Evolutionary conservation across 345 rosid species (phyloP).

Genomic region (Rhodamnia argentea): DNA sequence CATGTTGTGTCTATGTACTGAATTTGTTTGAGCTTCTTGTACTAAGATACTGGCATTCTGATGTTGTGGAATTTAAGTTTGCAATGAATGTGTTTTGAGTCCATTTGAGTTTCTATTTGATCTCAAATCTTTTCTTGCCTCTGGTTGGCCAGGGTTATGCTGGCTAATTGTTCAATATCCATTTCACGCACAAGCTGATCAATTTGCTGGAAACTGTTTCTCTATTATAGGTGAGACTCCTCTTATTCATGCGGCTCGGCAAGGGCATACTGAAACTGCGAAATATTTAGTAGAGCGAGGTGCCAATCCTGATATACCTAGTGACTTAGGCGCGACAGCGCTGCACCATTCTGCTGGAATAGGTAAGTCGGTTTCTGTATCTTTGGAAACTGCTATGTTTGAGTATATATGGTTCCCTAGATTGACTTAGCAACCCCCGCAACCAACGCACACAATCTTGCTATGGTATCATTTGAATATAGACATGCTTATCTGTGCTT

Average conservation of each 20-base stretch:
- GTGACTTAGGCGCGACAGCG: constrained; percentile 80
- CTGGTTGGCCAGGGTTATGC: background rate
- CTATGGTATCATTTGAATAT: background rate
- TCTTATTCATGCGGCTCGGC: constrained; percentile 86
- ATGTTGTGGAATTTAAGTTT: background rate
- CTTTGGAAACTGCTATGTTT: background rate
- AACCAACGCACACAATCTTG: background rate
- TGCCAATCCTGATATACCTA: constrained; percentile 60
- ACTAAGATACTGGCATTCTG: background rate
- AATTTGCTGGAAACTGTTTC: background rate
- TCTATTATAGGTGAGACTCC: constrained; percentile 74
- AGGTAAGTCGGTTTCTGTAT: constrained; percentile 23
- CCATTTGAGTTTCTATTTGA: background rate
- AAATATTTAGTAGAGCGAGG: constrained; percentile 74
- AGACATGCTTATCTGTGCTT: background rate
- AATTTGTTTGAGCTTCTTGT: background rate
- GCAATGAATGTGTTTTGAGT: background rate
- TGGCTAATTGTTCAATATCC: background rate
- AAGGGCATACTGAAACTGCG: constrained; percentile 66
- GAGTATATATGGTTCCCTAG: background rate
- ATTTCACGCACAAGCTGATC: background rate
- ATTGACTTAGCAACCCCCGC: background rate
- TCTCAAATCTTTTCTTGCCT: background rate
- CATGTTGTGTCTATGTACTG: background rate
- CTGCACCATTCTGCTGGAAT: constrained; percentile 87